Percentiles rank a stretch among this genome's conserved stretches.
phyloP scores from a whole-genome alignment of 2,329 filamentous ascomycete species.

The Alternaria novae-zelandiae region DNA sequence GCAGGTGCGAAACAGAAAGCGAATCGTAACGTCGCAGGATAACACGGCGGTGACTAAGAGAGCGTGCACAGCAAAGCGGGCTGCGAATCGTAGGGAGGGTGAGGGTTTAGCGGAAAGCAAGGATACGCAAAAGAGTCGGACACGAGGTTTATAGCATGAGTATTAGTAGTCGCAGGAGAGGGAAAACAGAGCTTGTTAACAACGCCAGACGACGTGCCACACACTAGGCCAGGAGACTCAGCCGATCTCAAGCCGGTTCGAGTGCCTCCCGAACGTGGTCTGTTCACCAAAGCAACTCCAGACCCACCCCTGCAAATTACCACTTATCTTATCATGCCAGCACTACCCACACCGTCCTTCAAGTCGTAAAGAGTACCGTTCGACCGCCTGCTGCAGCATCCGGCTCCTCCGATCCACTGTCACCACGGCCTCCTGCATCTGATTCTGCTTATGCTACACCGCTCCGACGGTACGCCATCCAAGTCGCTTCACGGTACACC shows the following conservation, averaged over 20 bases:
- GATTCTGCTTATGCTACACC: not conserved
- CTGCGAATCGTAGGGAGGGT: conserved; percentile 7
- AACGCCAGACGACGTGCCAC: conserved; percentile 9
- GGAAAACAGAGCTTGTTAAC: conserved; percentile 6
- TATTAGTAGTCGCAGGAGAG: conserved; percentile 3
- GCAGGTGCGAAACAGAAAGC: not conserved
- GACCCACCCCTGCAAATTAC: conserved; percentile 4
- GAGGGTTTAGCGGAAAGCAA: conserved; percentile 5
- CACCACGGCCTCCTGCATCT: not conserved
- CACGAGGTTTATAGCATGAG: conserved; percentile 10
- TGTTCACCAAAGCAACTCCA: conserved; percentile 13
- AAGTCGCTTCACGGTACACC: not conserved
- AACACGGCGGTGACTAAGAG: conserved; percentile 6
- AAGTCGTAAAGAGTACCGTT: not conserved
- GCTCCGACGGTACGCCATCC: conserved; percentile 3
- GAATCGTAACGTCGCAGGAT: conserved; percentile 3
- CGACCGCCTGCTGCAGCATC: not conserved
- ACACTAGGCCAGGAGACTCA: conserved; percentile 9
- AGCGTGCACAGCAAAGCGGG: conserved; percentile 17
- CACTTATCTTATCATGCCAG: conserved; percentile 1
- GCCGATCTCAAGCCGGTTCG: conserved; percentile 13
- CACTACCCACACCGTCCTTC: not conserved
- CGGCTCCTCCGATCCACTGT: not conserved
- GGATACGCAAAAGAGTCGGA: conserved; percentile 6
- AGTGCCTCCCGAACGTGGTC: conserved; percentile 12